Evolutionary conservation across 768 basidiomycete genomes (phyloP), one percentile per base, ranked within the genome.

Genomic region (Mycena rebaudengoi): DNA sequence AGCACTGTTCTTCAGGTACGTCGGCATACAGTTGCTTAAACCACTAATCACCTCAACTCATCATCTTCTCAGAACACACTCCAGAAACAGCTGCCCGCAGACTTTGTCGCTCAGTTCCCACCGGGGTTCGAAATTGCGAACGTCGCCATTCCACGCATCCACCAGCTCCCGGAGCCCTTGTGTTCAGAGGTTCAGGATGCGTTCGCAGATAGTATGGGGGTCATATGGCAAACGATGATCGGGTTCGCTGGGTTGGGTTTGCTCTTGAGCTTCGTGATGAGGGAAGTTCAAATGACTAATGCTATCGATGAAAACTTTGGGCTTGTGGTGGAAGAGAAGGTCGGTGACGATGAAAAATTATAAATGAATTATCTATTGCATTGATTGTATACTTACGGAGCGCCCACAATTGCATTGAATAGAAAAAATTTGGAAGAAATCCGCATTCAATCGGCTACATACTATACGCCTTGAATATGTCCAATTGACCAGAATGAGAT

Each of bases 1-100:
- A 29, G 49, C n/a, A 65, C 78, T 2, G 74, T 85, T 46, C 72
- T 86, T n/a, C 62, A 62, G 53, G 61, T 55, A 16, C 13, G 33
- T n/a, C n/a, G n/a, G n/a, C n/a, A n/a, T n/a, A n/a, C n/a, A n/a
- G n/a, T n/a, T n/a, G n/a, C n/a, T n/a, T n/a, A n/a, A n/a, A n/a
- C n/a, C n/a, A n/a, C n/a, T n/a, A n/a, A n/a, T n/a, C n/a, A n/a
- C n/a, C n/a, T n/a, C n/a, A n/a, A n/a, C n/a, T n/a, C n/a, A n/a
- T n/a, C n/a, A n/a, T n/a, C n/a, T n/a, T n/a, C n/a, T 26, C 10
- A 83, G 65, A 86, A 83, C 70, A 64, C 79, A 65, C 79, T 86
- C 18, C 62, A 70, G 16, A 62, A 65, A 12, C 64, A 68, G 8
- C 54, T 68, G 7, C 66, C 66, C 0, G 59, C 59, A n/a, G 62